Evolutionary conservation across 2,329 filamentous ascomycete genomes (phyloP), one percentile per base, ranked within the genome.

Genomic region (Graphilbum fragrans): DNA sequence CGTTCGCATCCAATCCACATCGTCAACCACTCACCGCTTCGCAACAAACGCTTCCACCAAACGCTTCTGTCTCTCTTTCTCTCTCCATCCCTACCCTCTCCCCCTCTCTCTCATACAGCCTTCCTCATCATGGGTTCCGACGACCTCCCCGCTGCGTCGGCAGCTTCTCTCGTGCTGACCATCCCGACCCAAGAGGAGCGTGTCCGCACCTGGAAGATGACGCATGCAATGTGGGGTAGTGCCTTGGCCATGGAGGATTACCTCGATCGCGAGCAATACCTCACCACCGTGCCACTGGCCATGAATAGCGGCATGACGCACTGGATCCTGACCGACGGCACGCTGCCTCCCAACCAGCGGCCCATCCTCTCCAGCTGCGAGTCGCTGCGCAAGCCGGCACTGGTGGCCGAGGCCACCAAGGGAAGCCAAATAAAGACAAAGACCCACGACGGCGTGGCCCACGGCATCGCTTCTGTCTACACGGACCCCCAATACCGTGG

Each of bases 381-480:
- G 58, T 72, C 72, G 10, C 64, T 80, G 40, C 68, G 69, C 45
- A 82, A 82, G 58, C 65, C 64, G 23, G 72, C 73, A 5, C 50
- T 31, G 53, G 60, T 27, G 52, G 54, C 6, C 46, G 54, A 1
- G 52, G 22, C 38, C 32, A 6, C n/a, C 32, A 31, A 14, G 14
- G 29, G 8, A 5, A 16, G 29, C 29, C 7, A 27, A 16, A 5
- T n/a, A n/a, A 34, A 19, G 14, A 10, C 18, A 23, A 19, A 32
- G 37, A 20, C 10, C 4, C 21, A 23, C 5, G 76, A 85, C 36
- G 74, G 70, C 2, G 63, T 77, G 10, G 74, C 76, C 16, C 80
- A 94, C 60, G 86, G 82, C 5, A 72, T 93, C 43, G 84, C 79
- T 14, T 85, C 80, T 45, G 86, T 93, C n/a, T 92, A 80, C 57